A percentile compares a stretch with the other conserved stretches of the same genome.
phyloP scores from a whole-genome alignment of 1,284 basidiomycete genomes.

The Marasmius oreades region DNA sequence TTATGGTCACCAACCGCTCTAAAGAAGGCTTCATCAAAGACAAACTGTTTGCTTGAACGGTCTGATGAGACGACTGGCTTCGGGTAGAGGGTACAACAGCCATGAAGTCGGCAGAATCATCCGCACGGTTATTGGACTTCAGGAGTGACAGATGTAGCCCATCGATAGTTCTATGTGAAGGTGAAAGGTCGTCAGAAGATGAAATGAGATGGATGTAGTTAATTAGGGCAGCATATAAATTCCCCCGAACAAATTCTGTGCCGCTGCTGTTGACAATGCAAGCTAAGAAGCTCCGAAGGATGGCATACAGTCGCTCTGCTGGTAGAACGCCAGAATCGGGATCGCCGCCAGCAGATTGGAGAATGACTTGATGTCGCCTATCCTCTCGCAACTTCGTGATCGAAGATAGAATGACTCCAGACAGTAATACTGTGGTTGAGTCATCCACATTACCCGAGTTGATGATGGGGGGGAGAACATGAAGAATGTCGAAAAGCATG shows the following conservation, averaged over 20 bases:
- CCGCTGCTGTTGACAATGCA: conserved; percentile 77
- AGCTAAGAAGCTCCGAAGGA: conserved; percentile 77
- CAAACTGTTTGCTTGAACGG: conserved; percentile 62
- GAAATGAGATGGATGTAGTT: conserved; percentile 81
- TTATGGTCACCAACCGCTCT: conserved; percentile 75
- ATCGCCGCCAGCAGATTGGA: conserved; percentile 63
- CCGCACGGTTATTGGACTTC: conserved; percentile 32
- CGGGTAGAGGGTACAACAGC: conserved; percentile 25
- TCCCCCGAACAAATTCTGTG: conserved; percentile 91
- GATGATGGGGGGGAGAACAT: conserved; percentile 66
- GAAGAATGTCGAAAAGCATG: conserved; percentile 85
- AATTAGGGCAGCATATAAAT: conserved; percentile 89
- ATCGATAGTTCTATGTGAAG: conserved; percentile 1
- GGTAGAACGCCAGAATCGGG: conserved; percentile 66
- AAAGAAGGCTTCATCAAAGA: conserved; percentile 58
- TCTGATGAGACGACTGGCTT: conserved; percentile 20
- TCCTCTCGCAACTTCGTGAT: conserved; percentile 86
- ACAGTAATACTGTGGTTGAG: conserved; percentile 74
- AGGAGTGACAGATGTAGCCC: conserved; percentile 15
- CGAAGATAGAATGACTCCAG: conserved; percentile 77
- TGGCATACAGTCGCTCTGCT: conserved; percentile 72
- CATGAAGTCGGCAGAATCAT: conserved; percentile 31
- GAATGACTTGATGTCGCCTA: conserved; percentile 58
- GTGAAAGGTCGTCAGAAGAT: conserved; percentile 22
- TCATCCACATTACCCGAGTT: conserved; percentile 60